Evolutionary conservation across 495 filamentous ascomycete species (phyloP), one percentile per base, ranked within the genome.

Genomic region (Margaritispora aquatica): DNA sequence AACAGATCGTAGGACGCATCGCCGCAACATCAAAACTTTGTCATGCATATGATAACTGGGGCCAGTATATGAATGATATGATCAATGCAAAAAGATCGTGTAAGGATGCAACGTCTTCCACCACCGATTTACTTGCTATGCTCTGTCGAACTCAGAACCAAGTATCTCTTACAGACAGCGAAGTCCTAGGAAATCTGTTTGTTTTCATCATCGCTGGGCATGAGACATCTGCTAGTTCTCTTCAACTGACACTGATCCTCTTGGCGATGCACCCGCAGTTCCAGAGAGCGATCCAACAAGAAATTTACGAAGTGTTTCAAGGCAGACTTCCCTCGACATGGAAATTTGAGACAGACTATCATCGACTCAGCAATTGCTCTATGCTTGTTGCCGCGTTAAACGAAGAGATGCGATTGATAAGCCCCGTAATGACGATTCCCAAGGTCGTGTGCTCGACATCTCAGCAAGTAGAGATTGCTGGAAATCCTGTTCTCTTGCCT

Each of bases 151-250:
- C 38, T 8, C 38, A 44, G 38, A 21, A 19, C n/a, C 54, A 49
- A 26, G 17, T 1, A 15, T 8, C 54, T 21, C 48, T 63, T 7
- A 54, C 55, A 13, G 48, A 54, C 27, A 44, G 38, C 23, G 85
- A 88, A 44, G 84, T 89, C 60, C 71, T 86, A 26, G 85, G 84
- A 26, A 88, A 89, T 63, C 82, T 84, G 11, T 89, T 89, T 68
- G 78, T 88, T 63, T 85, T 88, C 68, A 80, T 83, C 36, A 69
- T 89, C 11, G 86, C 86, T 1, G 86, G 86, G 26, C 86, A 89
- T 67, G 86, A 89, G 65, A 87, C 86, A 1, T 83, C 86, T 2
- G 84, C 86, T 53, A 87, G 86, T 68, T 76, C 78, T 1, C 69
- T 88, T 11, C 83, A 88, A 64, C 86, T 84, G 66, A 64, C 79